Evolutionary conservation across 2,329 filamentous ascomycete genomes (phyloP), one percentile per base, ranked within the genome.

Genomic region (Alternaria postmessia): DNA sequence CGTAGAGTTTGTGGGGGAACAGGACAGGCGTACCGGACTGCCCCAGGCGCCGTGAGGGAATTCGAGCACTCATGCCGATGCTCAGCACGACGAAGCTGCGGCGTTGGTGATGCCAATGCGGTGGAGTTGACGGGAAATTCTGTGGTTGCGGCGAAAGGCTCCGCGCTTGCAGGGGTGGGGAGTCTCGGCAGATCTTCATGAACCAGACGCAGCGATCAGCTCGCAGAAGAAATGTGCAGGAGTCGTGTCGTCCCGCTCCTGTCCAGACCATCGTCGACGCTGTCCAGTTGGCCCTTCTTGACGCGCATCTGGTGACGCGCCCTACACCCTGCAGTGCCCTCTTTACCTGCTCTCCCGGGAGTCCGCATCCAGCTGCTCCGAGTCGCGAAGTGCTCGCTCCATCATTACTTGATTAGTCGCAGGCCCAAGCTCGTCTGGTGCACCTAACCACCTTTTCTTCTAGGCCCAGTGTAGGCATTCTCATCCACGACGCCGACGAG

Each of bases 61-160:
- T 80, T 78, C 86, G 85, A 71, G 90, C 79, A 80, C 84, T 91
- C 90, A 92, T 93, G 74, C 66, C 54, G 72, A 71, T 71, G 69
- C 61, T 65, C 58, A 54, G 48, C 54, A 46, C 57, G 61, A 42
- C 74, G 68, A 72, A 71, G 66, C 66, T 65, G 64, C 55, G 61
- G 62, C 61, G 66, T 51, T 59, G 71, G 67, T 66, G 66, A 46
- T 52, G 46, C 51, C 57, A 28, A 11, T 18, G 57, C 46, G 30
- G 65, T 59, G 62, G 54, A 30, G 57, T 53, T 16, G 36, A 34
- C 51, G 59, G 59, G 61, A 67, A 67, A 57, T 67, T 67, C 65
- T 64, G 59, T 59, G 53, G 54, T 54, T 61, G 59, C 61, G 57
- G 51, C 51, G 42, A 42, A 42, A 54, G 52, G 61, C 51, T 41